Conservation (phyloP, 2,329 filamentous ascomycete genomes). For the Pestalotiopsis sp. region DNA sequence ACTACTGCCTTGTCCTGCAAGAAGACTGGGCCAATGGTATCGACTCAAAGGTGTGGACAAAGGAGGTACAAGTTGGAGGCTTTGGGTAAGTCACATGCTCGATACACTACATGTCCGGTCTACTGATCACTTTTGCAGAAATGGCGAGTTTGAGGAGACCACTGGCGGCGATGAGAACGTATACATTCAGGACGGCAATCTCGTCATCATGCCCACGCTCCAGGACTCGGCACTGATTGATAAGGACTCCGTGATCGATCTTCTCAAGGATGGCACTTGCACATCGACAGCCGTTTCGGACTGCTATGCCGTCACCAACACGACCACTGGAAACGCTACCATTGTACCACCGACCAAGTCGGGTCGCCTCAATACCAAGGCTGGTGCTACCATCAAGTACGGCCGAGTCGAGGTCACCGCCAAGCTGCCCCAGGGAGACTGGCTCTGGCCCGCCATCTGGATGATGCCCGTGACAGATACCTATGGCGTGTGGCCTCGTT, state of each 20-base stretch:
- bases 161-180: conserved; percentile 74
- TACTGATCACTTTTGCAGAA: conserved; percentile 48
- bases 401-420: conserved; percentile 81
- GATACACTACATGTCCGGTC: neutral
- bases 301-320: conserved; percentile 75
- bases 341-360: conserved; percentile 80
- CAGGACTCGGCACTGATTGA: conserved; percentile 70
- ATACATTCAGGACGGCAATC: conserved; percentile 68
- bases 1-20: conserved; percentile 69
- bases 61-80: conserved; percentile 75
- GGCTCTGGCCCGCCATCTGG: conserved; percentile 93
- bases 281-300: conserved; percentile 60
- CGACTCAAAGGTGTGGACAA: conserved; percentile 67
- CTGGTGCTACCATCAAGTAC: conserved; percentile 73
- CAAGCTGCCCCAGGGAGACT: conserved; percentile 76
- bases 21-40: conserved; percentile 66
- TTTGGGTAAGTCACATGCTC: conserved; percentile 64
- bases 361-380: conserved; percentile 75
- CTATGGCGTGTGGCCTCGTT: conserved; percentile 78
- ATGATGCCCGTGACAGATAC: conserved; percentile 75
- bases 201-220: conserved; percentile 77
- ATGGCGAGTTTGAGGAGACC: conserved; percentile 80
- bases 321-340: conserved; percentile 68
- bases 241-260: conserved; percentile 68
- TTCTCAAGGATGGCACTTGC: conserved; percentile 67